Base-by-base conservation (phyloP, 805 yeast species). In the Metschnikowia cerradonensis region DNA sequence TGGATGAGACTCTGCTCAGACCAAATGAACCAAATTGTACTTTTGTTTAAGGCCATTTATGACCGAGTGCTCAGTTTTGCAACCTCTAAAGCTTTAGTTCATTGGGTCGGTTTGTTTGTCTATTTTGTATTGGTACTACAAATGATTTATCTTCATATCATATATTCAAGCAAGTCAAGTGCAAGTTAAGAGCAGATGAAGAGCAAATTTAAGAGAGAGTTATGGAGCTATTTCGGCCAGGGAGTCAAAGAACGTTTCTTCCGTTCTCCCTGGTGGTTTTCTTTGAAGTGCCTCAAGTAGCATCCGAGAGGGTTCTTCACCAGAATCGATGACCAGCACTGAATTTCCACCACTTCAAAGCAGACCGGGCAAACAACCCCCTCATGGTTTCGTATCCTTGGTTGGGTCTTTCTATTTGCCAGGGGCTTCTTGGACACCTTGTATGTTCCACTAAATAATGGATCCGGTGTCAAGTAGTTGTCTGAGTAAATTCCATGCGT, bases 311-410 rank as follows among this genome's bases (percentile, higher is more conserved):
- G 60, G 26, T 54, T 57, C 39, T 47, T 48, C 40, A 49, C 51
- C 51, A 46, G 49, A 5, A 57, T 57, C 6, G 59, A 48, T 0
- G 49, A 30, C 60, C 60, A 57, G 46, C 59, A 57, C 30, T 53
- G 51, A 6, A 59, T 57, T 44, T 64, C 68, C n/a, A 64, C 52
- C 39, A 61, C 57, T 3, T 59, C 58, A 38, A 55, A 59, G 48
- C 70, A 66, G 20, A 59, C 64, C 2, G 69, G 72, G 49, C 72
- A 68, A 36, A 65, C 61, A 6, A 66, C 67, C 6, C 66, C 66
- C 33, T 60, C 60, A 42, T 64, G 61, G 11, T 44, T 41, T 23
- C 61, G 53, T n/a, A 48, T 40, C 13, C 62, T 63, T 6, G 69
- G 60, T 19, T 40, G 45, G 6, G 69, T 61, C 14, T 54, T 62